Conservation (phyloP, 2,329 filamentous ascomycete genomes). For the Apiospora arundinis region DNA sequence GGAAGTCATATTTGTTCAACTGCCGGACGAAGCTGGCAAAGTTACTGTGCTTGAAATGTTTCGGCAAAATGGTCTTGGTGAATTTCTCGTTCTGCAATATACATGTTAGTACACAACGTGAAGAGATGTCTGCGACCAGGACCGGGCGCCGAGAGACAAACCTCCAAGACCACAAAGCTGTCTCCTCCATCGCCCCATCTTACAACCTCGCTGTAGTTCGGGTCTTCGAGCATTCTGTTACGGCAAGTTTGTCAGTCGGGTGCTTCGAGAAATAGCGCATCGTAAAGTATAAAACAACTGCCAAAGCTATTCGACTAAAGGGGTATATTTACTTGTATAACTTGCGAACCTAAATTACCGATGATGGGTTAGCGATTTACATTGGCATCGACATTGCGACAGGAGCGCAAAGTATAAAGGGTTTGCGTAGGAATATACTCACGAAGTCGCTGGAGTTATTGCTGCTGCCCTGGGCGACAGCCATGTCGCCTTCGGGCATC, state of each 20-base stretch:
- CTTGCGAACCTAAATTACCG: constrained; percentile 80
- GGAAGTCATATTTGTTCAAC: constrained; percentile 82
- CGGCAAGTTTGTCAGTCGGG: constrained; percentile 19
- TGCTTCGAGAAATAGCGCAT: constrained; percentile 29
- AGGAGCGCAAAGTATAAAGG: constrained; percentile 26
- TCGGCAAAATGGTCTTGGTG: constrained; percentile 80
- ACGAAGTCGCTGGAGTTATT: constrained; percentile 97
- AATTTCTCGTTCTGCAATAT: constrained; percentile 83
- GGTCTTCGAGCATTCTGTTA: constrained; percentile 93
- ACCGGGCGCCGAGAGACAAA: constrained; percentile 45
- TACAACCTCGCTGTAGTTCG: constrained; percentile 89
- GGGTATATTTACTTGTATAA: constrained; percentile 82
- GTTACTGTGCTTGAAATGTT: constrained; percentile 86
- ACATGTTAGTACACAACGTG: constrained; percentile 20
- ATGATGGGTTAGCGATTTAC: constrained; percentile 36
- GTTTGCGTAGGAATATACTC: constrained; percentile 51
- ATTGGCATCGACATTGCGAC: not conserved
- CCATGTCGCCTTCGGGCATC: constrained; percentile 44
- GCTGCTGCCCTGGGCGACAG: constrained; percentile 48
- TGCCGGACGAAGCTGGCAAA: constrained; percentile 81
- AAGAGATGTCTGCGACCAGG: constrained; percentile 25
- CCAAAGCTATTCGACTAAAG: constrained; percentile 21
- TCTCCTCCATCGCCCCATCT: constrained; percentile 95
- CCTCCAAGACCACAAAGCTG: constrained; percentile 97
- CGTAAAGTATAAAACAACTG: constrained; percentile 23